Evolutionary conservation across 2,329 filamentous ascomycete species (phyloP).

Genomic region (Aureobasidium sp.): DNA sequence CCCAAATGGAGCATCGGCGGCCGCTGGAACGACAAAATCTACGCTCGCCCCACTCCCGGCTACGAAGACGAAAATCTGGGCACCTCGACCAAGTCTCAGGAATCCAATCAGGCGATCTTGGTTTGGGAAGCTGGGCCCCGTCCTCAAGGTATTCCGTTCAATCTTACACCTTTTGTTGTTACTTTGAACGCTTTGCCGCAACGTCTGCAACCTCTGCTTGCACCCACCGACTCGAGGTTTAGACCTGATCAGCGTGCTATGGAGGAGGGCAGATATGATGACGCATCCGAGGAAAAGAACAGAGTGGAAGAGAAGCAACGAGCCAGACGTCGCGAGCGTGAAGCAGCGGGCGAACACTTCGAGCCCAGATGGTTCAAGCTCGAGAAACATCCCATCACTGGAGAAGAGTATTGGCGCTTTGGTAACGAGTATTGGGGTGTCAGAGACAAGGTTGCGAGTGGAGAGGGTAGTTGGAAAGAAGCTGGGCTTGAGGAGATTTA

Average conservation of each 20-base stretch:
- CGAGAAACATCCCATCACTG: slow-evolving; percentile 65
- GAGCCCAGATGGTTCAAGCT: slow-evolving; percentile 77
- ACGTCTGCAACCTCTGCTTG: slow-evolving; percentile 64
- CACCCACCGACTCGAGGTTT: slow-evolving; percentile 88
- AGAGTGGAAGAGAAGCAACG: slow-evolving; percentile 88
- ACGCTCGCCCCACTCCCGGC: slow-evolving; percentile 84
- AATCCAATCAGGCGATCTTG: slow-evolving; percentile 65
- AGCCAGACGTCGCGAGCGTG: slow-evolving; percentile 61
- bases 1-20: slow-evolving; percentile 86
- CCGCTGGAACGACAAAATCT: slow-evolving; percentile 95
- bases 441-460: slow-evolving; percentile 56
- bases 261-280: slow-evolving; percentile 96
- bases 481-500: slow-evolving; percentile 66
- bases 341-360: slow-evolving; percentile 74
- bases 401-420: slow-evolving; percentile 84
- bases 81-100: slow-evolving; percentile 24
- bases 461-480: slow-evolving; percentile 55
- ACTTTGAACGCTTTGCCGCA: slow-evolving; percentile 90
- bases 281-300: slow-evolving; percentile 89
- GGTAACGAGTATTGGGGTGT: slow-evolving; percentile 82
- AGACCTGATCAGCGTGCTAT: slow-evolving; percentile 93
- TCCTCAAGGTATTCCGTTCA: slow-evolving; percentile 84
- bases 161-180: slow-evolving; percentile 90
- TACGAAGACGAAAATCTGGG: slow-evolving; percentile 56
- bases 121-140: slow-evolving; percentile 86